These are phyloP conservation scores for Solanum appendiculatum DNA, from an alignment of 257 asterid species.

Conservation along the genomic window DNA sequence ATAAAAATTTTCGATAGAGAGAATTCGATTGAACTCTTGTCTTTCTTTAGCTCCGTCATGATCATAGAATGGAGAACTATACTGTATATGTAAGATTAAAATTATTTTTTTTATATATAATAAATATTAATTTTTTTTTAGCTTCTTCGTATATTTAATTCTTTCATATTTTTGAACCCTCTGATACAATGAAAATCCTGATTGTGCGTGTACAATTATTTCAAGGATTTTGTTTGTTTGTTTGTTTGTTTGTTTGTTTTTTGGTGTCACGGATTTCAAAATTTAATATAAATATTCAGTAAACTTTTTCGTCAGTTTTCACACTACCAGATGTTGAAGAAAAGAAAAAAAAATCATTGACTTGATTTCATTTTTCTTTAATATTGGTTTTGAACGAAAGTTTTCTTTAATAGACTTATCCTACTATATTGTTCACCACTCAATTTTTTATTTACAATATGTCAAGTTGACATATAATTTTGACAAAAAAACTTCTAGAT, in stretches of 20 bases:
- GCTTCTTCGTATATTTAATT: too few relatives aligned
- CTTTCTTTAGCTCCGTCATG: neutral
- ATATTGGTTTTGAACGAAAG: neutral
- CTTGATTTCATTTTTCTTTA: neutral
- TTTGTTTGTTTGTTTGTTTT: neutral
- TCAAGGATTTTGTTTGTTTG: neutral
- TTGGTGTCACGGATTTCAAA: neutral
- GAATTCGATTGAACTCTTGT: neutral
- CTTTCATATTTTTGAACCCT: neutral
- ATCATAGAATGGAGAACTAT: neutral
- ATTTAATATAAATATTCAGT: neutral
- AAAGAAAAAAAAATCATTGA: neutral
- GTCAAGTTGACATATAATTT: neutral
- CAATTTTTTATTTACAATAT: neutral
- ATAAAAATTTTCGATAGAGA: neutral
- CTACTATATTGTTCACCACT: neutral
- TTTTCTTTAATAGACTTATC: neutral
- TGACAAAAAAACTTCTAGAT: neutral
- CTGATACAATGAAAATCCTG: too few relatives aligned
- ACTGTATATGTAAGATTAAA: too few relatives aligned
- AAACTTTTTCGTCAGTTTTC: neutral
- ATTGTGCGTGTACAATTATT: neutral
- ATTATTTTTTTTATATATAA: too few relatives aligned
- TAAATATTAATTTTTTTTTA: too few relatives aligned
- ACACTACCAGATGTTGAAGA: neutral